Percentiles rank a stretch among this genome's conserved stretches.
Evolutionary conservation across 495 filamentous ascomycete genomes (phyloP).

Genomic region (Talaromyces borbonicus): DNA sequence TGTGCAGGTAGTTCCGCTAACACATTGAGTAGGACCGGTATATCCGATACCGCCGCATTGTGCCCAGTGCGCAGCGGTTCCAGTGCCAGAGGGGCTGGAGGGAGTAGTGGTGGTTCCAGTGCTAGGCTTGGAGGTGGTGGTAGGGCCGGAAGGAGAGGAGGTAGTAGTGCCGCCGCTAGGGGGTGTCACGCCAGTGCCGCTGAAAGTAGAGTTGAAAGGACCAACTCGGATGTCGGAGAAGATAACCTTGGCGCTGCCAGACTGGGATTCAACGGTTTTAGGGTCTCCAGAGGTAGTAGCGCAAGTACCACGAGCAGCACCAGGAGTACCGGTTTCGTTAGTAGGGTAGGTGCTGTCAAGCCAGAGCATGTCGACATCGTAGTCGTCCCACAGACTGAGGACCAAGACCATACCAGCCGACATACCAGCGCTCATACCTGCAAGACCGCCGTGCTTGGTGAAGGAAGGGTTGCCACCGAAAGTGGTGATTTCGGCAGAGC

Average conservation of each 20-base stretch:
- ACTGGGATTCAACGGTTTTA: conserved; percentile 43
- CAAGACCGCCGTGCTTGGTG: conserved; percentile 48
- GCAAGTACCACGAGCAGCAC: conserved; percentile 63
- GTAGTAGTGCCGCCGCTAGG: neutral
- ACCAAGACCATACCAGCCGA: conserved; percentile 60
- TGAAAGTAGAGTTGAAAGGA: conserved; percentile 53
- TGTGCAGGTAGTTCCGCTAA: conserved; percentile 32
- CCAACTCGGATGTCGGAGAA: conserved; percentile 64
- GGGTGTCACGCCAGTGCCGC: conserved; percentile 5
- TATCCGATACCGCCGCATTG: conserved; percentile 44
- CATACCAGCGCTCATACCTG: conserved; percentile 46
- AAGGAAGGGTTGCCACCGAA: conserved; percentile 55
- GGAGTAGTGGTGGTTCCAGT: conserved; percentile 4
- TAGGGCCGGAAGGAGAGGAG: conserved; percentile 1
- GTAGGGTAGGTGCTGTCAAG: conserved; percentile 68
- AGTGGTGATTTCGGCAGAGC: conserved; percentile 45
- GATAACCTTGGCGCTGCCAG: conserved; percentile 46
- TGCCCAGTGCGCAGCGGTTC: conserved; percentile 31
- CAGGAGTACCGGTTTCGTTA: conserved; percentile 44
- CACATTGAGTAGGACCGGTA: conserved; percentile 38
- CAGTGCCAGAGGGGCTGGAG: conserved; percentile 4
- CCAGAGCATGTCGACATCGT: conserved; percentile 73
- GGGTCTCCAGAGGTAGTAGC: conserved; percentile 50
- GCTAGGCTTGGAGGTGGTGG: neutral
- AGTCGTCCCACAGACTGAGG: conserved; percentile 72